These are phyloP conservation scores for Zymoseptoria pseudotritici DNA, from an alignment of 2,329 filamentous ascomycete species.

Conservation along the genomic window DNA sequence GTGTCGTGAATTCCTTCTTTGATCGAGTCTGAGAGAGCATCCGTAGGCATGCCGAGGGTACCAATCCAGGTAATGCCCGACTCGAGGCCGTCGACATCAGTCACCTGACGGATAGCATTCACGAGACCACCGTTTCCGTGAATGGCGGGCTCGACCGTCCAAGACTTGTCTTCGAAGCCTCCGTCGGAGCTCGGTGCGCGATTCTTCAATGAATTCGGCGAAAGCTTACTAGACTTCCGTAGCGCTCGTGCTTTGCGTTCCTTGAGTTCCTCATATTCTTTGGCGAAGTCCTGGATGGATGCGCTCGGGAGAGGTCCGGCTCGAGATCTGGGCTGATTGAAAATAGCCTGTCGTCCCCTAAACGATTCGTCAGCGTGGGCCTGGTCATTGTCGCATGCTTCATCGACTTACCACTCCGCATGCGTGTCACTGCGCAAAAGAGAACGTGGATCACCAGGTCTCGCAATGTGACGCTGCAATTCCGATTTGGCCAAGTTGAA, in stretches of 20 bases:
- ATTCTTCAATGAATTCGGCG: conserved; percentile 15
- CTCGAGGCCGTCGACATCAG: conserved; percentile 53
- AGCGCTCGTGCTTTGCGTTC: conserved; percentile 10
- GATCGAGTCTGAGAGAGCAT: conserved; percentile 67
- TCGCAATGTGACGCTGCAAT: conserved; percentile 48
- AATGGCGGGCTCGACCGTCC: conserved; percentile 75
- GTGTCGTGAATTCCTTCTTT: conserved; percentile 78
- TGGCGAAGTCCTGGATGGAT: conserved; percentile 63
- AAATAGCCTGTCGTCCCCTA: conserved; percentile 48
- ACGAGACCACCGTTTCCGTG: conserved; percentile 89
- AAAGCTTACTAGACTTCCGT: conserved; percentile 9
- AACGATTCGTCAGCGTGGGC: neutral
- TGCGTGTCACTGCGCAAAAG: conserved; percentile 66
- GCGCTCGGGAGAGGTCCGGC: conserved; percentile 67
- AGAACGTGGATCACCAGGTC: conserved; percentile 41
- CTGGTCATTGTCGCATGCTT: neutral
- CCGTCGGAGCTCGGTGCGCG: conserved; percentile 33
- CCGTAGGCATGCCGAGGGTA: conserved; percentile 88
- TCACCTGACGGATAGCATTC: conserved; percentile 76
- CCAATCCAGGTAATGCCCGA: conserved; percentile 83
- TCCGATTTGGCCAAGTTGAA: conserved; percentile 29
- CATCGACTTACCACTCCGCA: conserved; percentile 54
- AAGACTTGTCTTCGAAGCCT: conserved; percentile 65
- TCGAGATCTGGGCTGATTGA: conserved; percentile 71
- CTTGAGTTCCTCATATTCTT: conserved; percentile 35